phyloP scores from a whole-genome alignment of 441 rosid genomes.

The Viola pubescens region DNA sequence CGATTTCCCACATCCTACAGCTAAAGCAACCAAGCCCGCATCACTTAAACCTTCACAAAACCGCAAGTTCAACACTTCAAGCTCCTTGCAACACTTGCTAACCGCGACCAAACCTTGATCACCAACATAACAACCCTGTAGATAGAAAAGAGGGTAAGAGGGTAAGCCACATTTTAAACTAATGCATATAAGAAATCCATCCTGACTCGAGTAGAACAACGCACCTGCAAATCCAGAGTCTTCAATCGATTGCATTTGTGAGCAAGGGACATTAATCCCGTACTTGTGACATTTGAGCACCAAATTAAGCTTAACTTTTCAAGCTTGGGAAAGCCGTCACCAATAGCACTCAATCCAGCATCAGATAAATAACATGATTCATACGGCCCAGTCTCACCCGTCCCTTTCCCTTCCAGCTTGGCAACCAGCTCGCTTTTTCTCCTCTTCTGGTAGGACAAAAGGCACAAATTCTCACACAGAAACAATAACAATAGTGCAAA shows the following conservation, averaged over 20 bases:
- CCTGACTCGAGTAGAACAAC: background rate
- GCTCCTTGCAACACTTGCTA: slow-evolving; percentile 61
- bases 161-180: background rate
- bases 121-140: slow-evolving; percentile 83
- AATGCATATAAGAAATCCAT: background rate
- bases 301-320: slow-evolving; percentile 77
- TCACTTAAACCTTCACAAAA: slow-evolving; percentile 87
- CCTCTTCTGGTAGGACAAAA: slow-evolving; percentile 30
- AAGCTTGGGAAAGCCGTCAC: slow-evolving; percentile 53
- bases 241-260: slow-evolving; percentile 49
- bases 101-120: slow-evolving; percentile 73
- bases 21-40: slow-evolving; percentile 56
- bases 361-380: slow-evolving; percentile 57
- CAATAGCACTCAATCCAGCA: slow-evolving; percentile 55
- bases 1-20: slow-evolving; percentile 51
- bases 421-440: slow-evolving; percentile 33
- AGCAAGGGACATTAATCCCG: slow-evolving; percentile 58
- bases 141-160: background rate
- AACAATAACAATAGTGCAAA: too few species aligned
- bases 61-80: slow-evolving; percentile 65
- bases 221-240: slow-evolving; percentile 80
- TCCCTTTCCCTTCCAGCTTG: slow-evolving; percentile 30
- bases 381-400: slow-evolving; percentile 24
- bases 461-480: too few species aligned
- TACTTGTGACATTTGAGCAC: slow-evolving; percentile 69